Evolutionary conservation across 345 rosid genomes (phyloP).

Genomic region (Salix purpurea): DNA sequence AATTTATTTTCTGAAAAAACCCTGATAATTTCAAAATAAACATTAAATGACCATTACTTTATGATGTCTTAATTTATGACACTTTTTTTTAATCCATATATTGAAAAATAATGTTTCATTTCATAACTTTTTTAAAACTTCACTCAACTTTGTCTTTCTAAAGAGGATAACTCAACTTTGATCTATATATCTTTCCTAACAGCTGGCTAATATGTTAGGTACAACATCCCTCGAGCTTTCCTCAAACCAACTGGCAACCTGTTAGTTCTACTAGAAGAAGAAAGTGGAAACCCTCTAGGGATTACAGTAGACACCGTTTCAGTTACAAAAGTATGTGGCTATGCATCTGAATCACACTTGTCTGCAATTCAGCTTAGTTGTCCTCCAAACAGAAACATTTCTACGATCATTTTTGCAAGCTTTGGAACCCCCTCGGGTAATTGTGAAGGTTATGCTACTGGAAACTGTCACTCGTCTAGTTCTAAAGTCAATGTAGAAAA

Average conservation of each 20-base stretch:
- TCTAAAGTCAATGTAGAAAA: conserved; percentile 38
- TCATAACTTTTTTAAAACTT: no score
- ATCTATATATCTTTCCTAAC: neutral
- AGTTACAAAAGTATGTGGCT: conserved; percentile 26
- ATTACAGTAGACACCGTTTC: conserved; percentile 40
- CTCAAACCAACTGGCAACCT: conserved; percentile 37
- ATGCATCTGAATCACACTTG: conserved; percentile 23
- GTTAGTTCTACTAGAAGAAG: conserved; percentile 55
- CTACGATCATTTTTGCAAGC: conserved; percentile 46
- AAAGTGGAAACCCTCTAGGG: conserved; percentile 40
- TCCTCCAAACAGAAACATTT: conserved; percentile 33
- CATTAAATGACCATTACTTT: neutral
- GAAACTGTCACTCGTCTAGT: conserved; percentile 46
- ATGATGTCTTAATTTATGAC: no score
- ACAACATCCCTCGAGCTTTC: conserved; percentile 49
- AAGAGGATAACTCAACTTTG: neutral
- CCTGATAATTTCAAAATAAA: neutral
- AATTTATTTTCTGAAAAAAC: neutral
- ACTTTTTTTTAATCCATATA: no score
- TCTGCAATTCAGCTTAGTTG: conserved; percentile 38
- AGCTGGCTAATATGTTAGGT: conserved; percentile 29
- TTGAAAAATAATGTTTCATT: no score
- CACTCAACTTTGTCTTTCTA: neutral
- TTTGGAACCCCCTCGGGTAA: conserved; percentile 48
- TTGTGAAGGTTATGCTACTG: conserved; percentile 39